Conservation (phyloP, 2,329 filamentous ascomycete species). For the Hypoxylon sp. region DNA sequence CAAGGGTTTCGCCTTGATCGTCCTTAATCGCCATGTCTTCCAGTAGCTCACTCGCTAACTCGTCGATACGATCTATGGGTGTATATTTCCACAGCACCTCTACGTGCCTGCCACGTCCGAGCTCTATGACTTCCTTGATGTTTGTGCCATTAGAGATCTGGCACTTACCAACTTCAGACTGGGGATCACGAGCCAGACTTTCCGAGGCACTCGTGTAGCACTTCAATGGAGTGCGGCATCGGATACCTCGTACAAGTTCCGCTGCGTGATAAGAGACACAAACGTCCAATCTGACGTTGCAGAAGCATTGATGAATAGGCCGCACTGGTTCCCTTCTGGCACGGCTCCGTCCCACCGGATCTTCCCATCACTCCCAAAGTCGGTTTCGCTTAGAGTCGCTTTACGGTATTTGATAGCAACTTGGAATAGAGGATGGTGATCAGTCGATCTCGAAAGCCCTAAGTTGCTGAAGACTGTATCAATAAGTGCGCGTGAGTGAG, state of each 20-base stretch:
- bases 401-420: not conserved
- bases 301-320: not conserved
- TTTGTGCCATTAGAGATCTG: no score
- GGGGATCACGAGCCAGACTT: no score
- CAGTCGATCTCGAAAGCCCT: not conserved
- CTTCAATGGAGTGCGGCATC: no score
- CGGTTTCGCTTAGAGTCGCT: not conserved
- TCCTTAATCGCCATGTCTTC: no score
- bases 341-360: not conserved
- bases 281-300: not conserved
- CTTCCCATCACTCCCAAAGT: not conserved
- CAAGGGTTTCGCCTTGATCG: no score
- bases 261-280: not conserved
- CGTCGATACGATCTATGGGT: no score
- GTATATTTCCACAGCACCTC: no score
- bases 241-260: not conserved
- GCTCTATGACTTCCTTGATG: no score
- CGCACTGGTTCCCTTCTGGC: not conserved
- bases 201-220: no score
- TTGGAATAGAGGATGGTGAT: not conserved
- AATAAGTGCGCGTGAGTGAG: constrained; percentile 28
- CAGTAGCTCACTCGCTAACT: no score
- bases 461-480: constrained; percentile 6
- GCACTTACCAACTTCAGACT: no score
- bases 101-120: no score